Evolutionary conservation across 1,284 basidiomycete species (phyloP), one percentile per base, ranked within the genome.

Genomic region (Phellopilus nigrolimitatus): DNA sequence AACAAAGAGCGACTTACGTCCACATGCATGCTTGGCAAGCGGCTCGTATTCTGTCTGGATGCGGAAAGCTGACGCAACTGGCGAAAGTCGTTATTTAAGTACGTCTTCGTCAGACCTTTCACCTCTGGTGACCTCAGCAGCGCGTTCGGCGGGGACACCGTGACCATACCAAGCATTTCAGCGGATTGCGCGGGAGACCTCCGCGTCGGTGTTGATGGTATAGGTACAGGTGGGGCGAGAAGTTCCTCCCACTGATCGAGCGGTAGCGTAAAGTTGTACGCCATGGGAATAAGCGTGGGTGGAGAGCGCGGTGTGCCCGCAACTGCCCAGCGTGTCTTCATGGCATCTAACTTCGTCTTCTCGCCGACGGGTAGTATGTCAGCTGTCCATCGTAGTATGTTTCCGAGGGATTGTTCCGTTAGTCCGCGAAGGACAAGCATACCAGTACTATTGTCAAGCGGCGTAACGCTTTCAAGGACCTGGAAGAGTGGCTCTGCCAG

Each of bases 41-140:
- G 74, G 65, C 87, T 89, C 53, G 87, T 89, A 63, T 90, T 90
- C 64, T 85, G 76, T 57, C 84, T 77, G 56, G 82, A 77, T 17
- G 77, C 76, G 28, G 83, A 75, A 25, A 72, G 68, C 64, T 83
- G 80, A 46, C 87, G 72, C 57, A 88, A 68, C 62, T 85, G 77
- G 51, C 87, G 72, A 59, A 90, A 90, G 64, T 89, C 87, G 59
- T 90, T 88, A 62, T 78, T 84, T 19, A 64, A 64, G 59, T 90
- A 91, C 53, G 76, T 88, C 68, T 89, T 91, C 13, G 88, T 88
- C 27, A 90, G 71, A n/a, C 84, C 84, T 0, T 83, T 84, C 21
- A 81, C 78, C 1, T 80, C 82, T 0, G 86, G 84, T 1, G 84
- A 85, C 40, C 86, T 75, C 40, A 90, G 69, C 15, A 89, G 59